A percentile compares a stretch with the other conserved stretches of the same genome.
phyloP scores from a whole-genome alignment of 345 rosid species.

The Gossypium thurberi region DNA sequence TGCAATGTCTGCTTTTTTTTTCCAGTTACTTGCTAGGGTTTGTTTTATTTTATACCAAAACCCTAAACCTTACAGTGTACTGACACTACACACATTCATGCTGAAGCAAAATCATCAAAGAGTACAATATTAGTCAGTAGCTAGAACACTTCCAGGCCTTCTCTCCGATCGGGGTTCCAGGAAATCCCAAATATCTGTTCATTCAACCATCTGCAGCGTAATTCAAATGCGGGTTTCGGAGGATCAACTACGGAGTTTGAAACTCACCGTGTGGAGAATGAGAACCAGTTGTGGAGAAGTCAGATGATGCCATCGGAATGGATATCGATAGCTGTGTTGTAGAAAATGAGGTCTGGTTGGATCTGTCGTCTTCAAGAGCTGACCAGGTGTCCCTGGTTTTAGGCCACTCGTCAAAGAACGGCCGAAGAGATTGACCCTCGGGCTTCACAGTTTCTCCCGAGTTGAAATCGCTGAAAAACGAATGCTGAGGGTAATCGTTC shows the following conservation, averaged over 20 bases:
- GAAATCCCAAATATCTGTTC: neutral
- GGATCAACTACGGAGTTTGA: neutral
- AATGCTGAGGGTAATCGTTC: slow-evolving; percentile 29
- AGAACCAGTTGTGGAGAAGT: slow-evolving; percentile 34
- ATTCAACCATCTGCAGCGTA: slow-evolving; percentile 26
- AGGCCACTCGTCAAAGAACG: slow-evolving; percentile 56
- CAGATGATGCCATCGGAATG: slow-evolving; percentile 43
- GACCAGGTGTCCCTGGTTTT: slow-evolving; percentile 38
- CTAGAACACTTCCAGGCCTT: neutral
- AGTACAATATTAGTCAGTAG: neutral
- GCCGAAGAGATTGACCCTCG: slow-evolving; percentile 45
- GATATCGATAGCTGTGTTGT: slow-evolving; percentile 54
- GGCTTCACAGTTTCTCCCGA: slow-evolving; percentile 24
- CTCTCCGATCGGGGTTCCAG: neutral
- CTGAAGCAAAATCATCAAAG: neutral
- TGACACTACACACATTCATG: neutral
- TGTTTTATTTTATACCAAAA: neutral
- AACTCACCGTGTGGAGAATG: slow-evolving; percentile 38
- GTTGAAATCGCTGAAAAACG: slow-evolving; percentile 27
- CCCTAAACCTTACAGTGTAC: slow-evolving; percentile 7
- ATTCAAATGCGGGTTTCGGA: neutral
- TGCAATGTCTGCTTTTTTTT: neutral
- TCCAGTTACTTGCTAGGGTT: neutral
- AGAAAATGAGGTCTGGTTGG: slow-evolving; percentile 38
- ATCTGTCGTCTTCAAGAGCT: slow-evolving; percentile 37